Conservation (phyloP, 2,329 filamentous ascomycete species). For the Diplodia mutila region DNA sequence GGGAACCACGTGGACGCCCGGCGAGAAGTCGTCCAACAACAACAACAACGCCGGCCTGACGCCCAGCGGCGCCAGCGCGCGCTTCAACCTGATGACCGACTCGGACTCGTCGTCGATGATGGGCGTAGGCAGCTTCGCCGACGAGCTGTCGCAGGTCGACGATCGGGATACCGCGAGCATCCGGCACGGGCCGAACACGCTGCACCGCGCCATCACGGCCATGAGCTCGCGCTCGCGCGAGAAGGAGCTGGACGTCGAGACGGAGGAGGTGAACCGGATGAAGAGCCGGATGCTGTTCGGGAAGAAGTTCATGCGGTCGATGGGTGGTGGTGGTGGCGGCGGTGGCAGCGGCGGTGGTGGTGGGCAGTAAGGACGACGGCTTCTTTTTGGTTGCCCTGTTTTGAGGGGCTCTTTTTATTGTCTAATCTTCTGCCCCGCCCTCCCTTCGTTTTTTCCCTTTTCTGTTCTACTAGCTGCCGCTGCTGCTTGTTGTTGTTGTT, state of each 20-base stretch:
- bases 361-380: not conserved
- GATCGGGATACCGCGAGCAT: conserved; percentile 31
- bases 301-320: conserved; percentile 29
- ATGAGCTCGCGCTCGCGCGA: conserved; percentile 30
- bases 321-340: not conserved
- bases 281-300: conserved; percentile 31
- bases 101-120: too few relatives aligned
- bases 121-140: conserved; percentile 33
- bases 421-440: not conserved
- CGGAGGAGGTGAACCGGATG: conserved; percentile 29
- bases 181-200: conserved; percentile 37
- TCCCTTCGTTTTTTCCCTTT: not conserved
- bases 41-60: not conserved
- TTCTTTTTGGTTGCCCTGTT: not conserved
- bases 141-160: conserved; percentile 33
- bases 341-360: too few relatives aligned
- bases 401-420: not conserved
- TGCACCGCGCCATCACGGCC: conserved; percentile 39
- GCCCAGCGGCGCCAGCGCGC: not conserved
- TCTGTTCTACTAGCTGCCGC: not conserved
- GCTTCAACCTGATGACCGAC: too few relatives aligned
- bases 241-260: conserved; percentile 24
- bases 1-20: conserved; percentile 9
- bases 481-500: not conserved
- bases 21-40: not conserved